Evolutionary conservation across 257 asterid species (phyloP), one percentile per base, ranked within the genome.

Genomic region (Echites panduratus): DNA sequence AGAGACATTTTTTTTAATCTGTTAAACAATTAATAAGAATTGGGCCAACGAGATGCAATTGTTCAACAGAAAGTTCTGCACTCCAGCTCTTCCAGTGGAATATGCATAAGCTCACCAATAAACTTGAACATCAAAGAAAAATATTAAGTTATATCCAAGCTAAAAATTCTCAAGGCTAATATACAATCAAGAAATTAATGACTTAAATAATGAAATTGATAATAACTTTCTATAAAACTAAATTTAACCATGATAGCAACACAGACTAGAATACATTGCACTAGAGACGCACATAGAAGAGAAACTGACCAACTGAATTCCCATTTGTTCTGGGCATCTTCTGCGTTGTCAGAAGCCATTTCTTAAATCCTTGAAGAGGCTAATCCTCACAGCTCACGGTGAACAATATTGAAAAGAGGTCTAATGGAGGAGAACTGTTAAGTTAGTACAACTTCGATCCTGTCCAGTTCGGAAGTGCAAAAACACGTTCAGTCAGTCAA

Each of bases 251-350:
- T 12, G 19, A 14, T 64, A 38, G 26, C 9, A 2, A 6, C 69
- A 26, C 40, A 26, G 65, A 11, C 41, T 10, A 58, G 19, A 64
- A 20, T 40, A 43, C n/a, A 24, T 41, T n/a, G 66, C 20, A 29
- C 26, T 40, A 61, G n/a, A 68, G 5, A 75, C 43, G 49, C 13
- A 72, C 32, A 40, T 12, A 24, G n/a, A 73, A 69, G 71, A 45
- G 75, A 52, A 48, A 73, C 71, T 70, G 69, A 89, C 96, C 97
- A 89, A 57, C 78, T 82, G 83, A 88, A 91, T 29, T 85, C 96
- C 96, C 89, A 91, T 69, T 82, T 78, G 75, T 29, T 68, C n/a
- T 66, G 83, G 69, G 87, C 66, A 59, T 68, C 81, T 41, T 45
- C n/a, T 29, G 80, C 73, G 63, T 9, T 70, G 49, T 67, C 43